Evolutionary conservation across 2,329 filamentous ascomycete genomes (phyloP), one percentile per base, ranked within the genome.

Genomic region (Plenodomus tracheiphilus): DNA sequence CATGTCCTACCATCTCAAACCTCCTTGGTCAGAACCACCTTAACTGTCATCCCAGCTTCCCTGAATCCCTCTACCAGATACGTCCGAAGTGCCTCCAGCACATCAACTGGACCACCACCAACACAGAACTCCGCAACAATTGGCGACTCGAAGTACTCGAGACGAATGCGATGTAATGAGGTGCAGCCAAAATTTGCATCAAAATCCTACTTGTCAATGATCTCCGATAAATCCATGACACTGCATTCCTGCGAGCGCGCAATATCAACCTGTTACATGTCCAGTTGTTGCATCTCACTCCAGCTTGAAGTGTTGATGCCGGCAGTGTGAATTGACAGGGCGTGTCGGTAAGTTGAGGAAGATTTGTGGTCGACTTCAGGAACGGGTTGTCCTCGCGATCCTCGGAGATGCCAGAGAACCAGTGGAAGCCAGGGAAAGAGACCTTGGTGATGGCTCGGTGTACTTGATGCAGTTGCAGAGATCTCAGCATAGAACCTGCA

Each of bases 341-440:
- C 62, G 92, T 89, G 9, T 86, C 87, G 0, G 81, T 85, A 0
- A 96, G 96, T 68, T 79, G 91, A 2, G 88, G 90, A 2, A 96
- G 91, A 62, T 84, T 91, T 11, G 72, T 95, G 43, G 91, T 96
- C 65, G 93, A 96, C 62, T 91, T 91, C 0, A 90, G 85, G 60
- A 91, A 90, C 48, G 93, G 97, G 66, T 96, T 97, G 67, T 85
- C 91, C 1, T 94, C 96, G 62, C 93, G 97, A 2, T 80, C 0
- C 75, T 95, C 15, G 86, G 95, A 59, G 86, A 93, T 62, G 87
- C 88, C 68, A 81, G 86, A 2, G 74, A 74, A 48, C 65, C 71
- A 16, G 73, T 76, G 22, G 73, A 77, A 48, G 67, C 72, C 43
- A 4, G 53, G 22, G 72, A 81, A 44, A 76, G 77, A 19, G 74